These are phyloP conservation scores for Paraphoma sp. DNA, from an alignment of 2,329 filamentous ascomycete species.

Conservation along the genomic window DNA sequence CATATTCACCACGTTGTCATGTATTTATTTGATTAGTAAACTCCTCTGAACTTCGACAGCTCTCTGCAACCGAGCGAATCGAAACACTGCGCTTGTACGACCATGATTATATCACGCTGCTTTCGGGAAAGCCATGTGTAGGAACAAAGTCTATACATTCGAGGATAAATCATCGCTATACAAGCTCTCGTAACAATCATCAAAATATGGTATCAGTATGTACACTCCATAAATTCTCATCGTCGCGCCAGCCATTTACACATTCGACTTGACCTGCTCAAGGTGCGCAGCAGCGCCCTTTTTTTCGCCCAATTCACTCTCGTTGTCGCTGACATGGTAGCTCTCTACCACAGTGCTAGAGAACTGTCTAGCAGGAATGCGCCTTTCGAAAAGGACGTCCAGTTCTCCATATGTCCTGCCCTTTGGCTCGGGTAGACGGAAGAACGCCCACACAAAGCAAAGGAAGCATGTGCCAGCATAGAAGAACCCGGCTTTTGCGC, in stretches of 20 bases:
- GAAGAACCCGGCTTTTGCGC: slow-evolving; percentile 86
- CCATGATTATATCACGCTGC: no score
- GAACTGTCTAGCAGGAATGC: slow-evolving; percentile 41
- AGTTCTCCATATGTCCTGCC: slow-evolving; percentile 86
- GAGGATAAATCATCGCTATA: neutral
- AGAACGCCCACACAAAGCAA: slow-evolving; percentile 80
- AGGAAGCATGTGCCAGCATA: slow-evolving; percentile 81
- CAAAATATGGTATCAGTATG: neutral
- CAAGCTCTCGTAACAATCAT: neutral
- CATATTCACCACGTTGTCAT: no score
- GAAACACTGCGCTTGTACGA: no score
- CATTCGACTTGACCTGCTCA: slow-evolving; percentile 30
- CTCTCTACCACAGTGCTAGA: slow-evolving; percentile 32
- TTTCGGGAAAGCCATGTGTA: neutral
- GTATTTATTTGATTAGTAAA: no score
- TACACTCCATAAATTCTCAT: neutral
- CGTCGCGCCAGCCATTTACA: neutral
- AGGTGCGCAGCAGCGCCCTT: slow-evolving; percentile 30
- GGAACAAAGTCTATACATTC: neutral
- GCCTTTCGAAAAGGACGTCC: slow-evolving; percentile 77
- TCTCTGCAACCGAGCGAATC: no score
- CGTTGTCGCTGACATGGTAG: slow-evolving; percentile 23
- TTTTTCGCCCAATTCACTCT: slow-evolving; percentile 33
- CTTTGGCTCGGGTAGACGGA: slow-evolving; percentile 78
- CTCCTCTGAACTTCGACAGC: no score